Conservation (phyloP, 148 eudicot genomes). For the Camellia granthamiana region DNA sequence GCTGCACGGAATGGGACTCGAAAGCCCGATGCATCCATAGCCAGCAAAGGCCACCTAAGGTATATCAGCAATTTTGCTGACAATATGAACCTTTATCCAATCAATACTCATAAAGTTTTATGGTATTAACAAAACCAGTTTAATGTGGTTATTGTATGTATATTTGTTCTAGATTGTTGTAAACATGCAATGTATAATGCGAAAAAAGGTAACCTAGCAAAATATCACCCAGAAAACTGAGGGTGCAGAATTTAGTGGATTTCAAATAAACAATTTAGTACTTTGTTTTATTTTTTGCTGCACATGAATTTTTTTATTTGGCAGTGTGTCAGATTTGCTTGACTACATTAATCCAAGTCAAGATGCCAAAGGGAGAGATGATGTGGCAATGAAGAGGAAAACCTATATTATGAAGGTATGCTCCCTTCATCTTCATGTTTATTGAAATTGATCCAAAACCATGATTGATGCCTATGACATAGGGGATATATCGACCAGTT, state of each 20-base stretch:
- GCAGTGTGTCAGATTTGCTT: slow-evolving; percentile 99
- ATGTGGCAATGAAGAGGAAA: slow-evolving; percentile 64
- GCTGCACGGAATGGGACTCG: slow-evolving; percentile 97
- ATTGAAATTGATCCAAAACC: neutral
- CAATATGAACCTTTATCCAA: slow-evolving; percentile 3
- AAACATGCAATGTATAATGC: neutral
- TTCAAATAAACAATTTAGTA: neutral
- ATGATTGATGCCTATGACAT: neutral
- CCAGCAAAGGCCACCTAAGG: slow-evolving; percentile 99
- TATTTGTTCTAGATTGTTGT: neutral
- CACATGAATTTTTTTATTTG: slow-evolving; percentile 13
- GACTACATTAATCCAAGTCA: slow-evolving; percentile 92
- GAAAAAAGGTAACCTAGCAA: neutral
- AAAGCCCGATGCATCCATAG: slow-evolving; percentile 99
- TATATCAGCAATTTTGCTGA: slow-evolving; percentile 27
- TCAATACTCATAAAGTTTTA: too few relatives aligned
- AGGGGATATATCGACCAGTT: neutral
- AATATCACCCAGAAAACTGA: neutral
- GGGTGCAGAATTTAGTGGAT: neutral
- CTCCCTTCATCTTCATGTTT: neutral
- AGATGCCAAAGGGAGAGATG: slow-evolving; percentile 71
- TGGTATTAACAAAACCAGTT: neutral
- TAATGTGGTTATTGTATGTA: neutral
- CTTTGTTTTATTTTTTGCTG: slow-evolving; percentile 15
- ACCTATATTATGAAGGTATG: slow-evolving; percentile 64